These are phyloP conservation scores for Termitomyces sp. DNA, from an alignment of 768 basidiomycete genomes.

Conservation along the genomic window DNA sequence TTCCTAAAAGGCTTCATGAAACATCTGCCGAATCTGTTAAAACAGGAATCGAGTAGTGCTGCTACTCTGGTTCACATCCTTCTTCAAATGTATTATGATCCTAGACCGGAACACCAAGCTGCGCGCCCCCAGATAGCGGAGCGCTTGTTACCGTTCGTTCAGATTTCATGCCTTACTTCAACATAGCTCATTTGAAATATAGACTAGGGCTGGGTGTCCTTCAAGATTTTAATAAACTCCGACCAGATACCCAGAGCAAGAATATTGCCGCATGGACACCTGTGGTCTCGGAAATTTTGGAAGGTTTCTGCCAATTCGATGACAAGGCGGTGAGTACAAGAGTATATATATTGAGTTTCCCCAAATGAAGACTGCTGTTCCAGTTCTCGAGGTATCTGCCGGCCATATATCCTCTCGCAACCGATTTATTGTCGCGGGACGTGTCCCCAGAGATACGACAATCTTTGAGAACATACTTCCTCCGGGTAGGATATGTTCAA, in stretches of 20 bases:
- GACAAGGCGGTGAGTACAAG: conserved; percentile 75
- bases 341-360: conserved; percentile 1
- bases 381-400: conserved; percentile 90
- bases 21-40: conserved; percentile 93
- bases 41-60: conserved; percentile 97
- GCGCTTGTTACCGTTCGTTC: conserved; percentile 66
- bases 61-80: conserved; percentile 91
- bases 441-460: conserved; percentile 80
- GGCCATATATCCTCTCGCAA: conserved; percentile 86
- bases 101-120: conserved; percentile 83
- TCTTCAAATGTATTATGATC: conserved; percentile 91
- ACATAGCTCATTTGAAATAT: conserved; percentile 13
- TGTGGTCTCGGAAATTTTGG: conserved; percentile 93
- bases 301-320: conserved; percentile 88
- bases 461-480: conserved; percentile 75
- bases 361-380: background rate
- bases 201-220: conserved; percentile 89
- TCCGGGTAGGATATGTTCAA: conserved; percentile 73
- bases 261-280: conserved; percentile 98
- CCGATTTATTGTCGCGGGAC: conserved; percentile 82
- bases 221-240: conserved; percentile 87
- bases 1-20: conserved; percentile 89
- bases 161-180: background rate
- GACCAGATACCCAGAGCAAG: conserved; percentile 87
- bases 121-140: conserved; percentile 79